Evolutionary conservation across 352 stramenopile species (phyloP).

Genomic region (Pythium volutum): DNA sequence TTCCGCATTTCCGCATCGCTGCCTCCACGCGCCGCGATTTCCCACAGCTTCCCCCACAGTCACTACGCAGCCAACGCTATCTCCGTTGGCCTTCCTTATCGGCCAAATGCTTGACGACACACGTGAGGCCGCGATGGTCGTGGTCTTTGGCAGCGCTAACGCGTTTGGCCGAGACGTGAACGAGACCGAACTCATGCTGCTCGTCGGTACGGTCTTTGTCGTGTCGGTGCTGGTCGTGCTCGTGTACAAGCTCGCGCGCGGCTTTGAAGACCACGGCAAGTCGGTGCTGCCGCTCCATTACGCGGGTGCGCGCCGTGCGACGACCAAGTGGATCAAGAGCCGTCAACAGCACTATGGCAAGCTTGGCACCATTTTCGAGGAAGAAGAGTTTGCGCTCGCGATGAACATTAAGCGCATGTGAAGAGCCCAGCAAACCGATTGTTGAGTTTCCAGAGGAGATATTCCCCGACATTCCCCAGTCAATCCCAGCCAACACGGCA

Average conservation of each 20-base stretch:
- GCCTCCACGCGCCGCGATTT: not conserved
- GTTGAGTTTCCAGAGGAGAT: not conserved
- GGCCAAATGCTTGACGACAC: conserved; percentile 11
- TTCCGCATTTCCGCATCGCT: conserved; percentile 3
- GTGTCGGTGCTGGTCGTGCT: conserved; percentile 69
- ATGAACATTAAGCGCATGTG: conserved; percentile 53
- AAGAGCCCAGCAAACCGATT: conserved; percentile 4
- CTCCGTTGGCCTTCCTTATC: not conserved
- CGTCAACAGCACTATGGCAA: conserved; percentile 62
- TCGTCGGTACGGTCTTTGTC: conserved; percentile 67
- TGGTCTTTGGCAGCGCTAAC: conserved; percentile 71
- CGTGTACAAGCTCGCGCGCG: conserved; percentile 72
- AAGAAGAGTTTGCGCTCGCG: conserved; percentile 48
- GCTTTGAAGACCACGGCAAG: conserved; percentile 60
- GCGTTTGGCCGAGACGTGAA: conserved; percentile 67
- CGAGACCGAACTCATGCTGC: conserved; percentile 66
- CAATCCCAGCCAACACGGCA: not conserved
- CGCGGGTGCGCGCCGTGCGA: conserved; percentile 29
- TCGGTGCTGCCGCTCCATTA: conserved; percentile 38
- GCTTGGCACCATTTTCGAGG: conserved; percentile 66
- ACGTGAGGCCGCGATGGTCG: conserved; percentile 41
- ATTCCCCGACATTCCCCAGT: too few relatives aligned
- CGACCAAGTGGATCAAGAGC: conserved; percentile 57
- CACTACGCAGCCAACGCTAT: not conserved
- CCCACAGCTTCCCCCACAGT: not conserved